Evolutionary conservation across 208 protist genomes (phyloP).

Genomic region (Acanthamoeba royreba): DNA sequence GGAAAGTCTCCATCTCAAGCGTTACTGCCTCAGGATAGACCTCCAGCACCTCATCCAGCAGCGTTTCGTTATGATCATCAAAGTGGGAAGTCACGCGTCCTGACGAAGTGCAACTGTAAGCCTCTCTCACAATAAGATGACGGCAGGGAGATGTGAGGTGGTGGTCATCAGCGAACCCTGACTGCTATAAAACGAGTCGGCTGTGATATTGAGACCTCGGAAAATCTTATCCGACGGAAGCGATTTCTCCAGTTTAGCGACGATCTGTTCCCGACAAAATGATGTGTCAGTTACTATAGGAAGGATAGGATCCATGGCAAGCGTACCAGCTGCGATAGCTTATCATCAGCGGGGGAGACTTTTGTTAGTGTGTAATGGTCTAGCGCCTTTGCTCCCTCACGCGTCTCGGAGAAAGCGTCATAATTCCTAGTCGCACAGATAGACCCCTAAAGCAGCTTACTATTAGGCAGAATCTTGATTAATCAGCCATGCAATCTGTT

Average conservation of each 20-base stretch:
- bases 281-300: background rate
- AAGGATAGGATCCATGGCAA: background rate
- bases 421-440: background rate
- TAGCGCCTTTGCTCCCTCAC: background rate
- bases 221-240: background rate
- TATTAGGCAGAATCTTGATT: no score
- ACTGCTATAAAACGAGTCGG: conserved; percentile 72
- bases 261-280: background rate
- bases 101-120: background rate
- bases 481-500: conserved; percentile 43
- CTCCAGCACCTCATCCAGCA: conserved; percentile 57
- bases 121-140: background rate
- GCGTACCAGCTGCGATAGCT: background rate
- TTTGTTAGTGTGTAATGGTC: background rate
- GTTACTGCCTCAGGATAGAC: conserved; percentile 16
- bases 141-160: background rate
- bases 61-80: conserved; percentile 63
- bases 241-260: background rate
- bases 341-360: background rate
- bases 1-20: conserved; percentile 76
- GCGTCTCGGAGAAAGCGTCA: background rate
- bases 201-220: conserved; percentile 57
- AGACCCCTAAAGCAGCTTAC: no score
- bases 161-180: conserved; percentile 26
- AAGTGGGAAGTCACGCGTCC: conserved; percentile 51